Base-by-base conservation (phyloP, 805 yeast genomes). In the Nakazawaea siamensis region DNA sequence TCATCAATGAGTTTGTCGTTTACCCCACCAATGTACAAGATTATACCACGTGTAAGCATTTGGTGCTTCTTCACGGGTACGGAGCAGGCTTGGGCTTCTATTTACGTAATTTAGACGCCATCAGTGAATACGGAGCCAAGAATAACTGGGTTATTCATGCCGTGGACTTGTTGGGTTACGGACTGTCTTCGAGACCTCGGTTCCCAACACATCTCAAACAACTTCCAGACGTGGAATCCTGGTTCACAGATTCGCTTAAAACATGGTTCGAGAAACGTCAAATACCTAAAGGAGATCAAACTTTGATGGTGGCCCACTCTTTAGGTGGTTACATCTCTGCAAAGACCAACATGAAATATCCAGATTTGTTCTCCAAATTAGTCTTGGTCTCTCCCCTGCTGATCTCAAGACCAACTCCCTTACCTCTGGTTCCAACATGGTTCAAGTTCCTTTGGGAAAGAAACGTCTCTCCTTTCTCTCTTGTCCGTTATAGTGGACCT, bases 361-460 rank as follows among this genome's bases (percentile, higher is more conserved):
- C 90, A 1, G 57, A 63, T 2, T 70, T 75, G 29, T 79, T 88
- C 42, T 61, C 66, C 31, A 80, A 80, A 46, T 51, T 90, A 24
- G 50, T 87, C n/a, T 67, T 88, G 62, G 79, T 85, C 5, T 82
- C 95, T 0, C 97, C 97, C 0, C 97, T 94, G 0, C 96, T 94
- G 3, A 74, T 92, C 5, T 69, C 72, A 25, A 65, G 66, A 37
- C 73, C 73, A 28, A 45, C 48, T 16, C 54, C 62, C 2, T 48
- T 52, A 29, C 68, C 69, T 2, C 48, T 47, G 6, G 70, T 83
- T 2, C 96, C 97, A 1, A 52, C 59, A 27, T 90, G 95, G 80
- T 86, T 86, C 53, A 69, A 68, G 16, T 68, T 66, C 46, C 58
- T 90, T 19, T 92, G 98, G 98, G 73, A 67, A 41, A 29, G 29